Base-by-base conservation (phyloP, 441 rosid genomes). In the Jatropha podagrica region DNA sequence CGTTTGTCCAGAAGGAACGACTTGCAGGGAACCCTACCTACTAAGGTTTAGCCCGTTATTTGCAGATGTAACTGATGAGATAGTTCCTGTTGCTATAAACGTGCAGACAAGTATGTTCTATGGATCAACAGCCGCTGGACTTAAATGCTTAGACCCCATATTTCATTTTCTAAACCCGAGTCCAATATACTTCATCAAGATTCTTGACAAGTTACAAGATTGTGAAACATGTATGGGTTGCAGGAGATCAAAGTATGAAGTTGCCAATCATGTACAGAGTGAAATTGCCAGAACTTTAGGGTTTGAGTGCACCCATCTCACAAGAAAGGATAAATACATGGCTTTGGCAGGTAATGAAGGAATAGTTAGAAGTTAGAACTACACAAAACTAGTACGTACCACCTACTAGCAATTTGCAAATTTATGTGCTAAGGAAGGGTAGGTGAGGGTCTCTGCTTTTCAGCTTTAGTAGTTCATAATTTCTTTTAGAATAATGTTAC, bases 1-100 rank as follows among this genome's bases (percentile, higher is more conserved):
- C 72, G 88, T 91, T 68, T 91, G 91, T 73, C 94, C 95, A 0
- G 94, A 93, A 82, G 95, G 94, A 46, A 90, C 97, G n/a, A 91
- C 97, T 12, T 91, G 96, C 77, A 80, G 95, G 78, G 92, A 91
- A 73, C 97, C 94, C 4, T 89, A 82, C 72, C 79, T 93, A 73
- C 84, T 93, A 17, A 81, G 98, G 78, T 91, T 91, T 68, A 93
- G 96, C 77, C 92, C 95, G 13, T 75, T 90, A 44, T 93, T 93
- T 41, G 80, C 91, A 0, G 92, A 90, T 80, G 59, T 88, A 27
- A 83, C 84, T 14, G 92, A 87, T 44, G 80, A 79, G 67, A 90
- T 90, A 15, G 87, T 91, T 65, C 93, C 95, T 2, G 86, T 86
- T 20, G 95, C 93, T 49, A 78, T 93, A 9, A 77, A 88, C 77